Conservation (phyloP, 306 rosid genomes). For the Quercus parvula region DNA sequence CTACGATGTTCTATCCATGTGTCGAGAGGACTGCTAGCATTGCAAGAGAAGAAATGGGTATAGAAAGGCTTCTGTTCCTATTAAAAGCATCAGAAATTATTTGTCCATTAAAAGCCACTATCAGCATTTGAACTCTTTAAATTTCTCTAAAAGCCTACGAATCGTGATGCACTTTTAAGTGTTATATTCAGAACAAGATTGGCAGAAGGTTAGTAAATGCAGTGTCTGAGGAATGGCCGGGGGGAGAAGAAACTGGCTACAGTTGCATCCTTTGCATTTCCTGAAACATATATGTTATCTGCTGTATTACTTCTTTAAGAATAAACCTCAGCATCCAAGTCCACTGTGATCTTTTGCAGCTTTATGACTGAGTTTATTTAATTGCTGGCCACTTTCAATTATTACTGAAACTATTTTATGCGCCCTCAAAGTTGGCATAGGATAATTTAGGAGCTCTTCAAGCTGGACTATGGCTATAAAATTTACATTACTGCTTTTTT, state of each 20-base stretch:
- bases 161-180: background rate
- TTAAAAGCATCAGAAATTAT: background rate
- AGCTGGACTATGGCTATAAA: background rate
- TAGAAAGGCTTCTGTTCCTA: background rate
- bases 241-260: background rate
- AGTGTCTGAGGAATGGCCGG: background rate
- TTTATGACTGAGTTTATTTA: background rate
- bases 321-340: background rate
- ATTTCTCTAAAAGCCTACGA: background rate
- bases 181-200: background rate
- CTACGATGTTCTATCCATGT: background rate
- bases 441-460: background rate
- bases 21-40: background rate
- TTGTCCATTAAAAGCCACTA: background rate
- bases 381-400: background rate
- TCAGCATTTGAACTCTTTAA: background rate
- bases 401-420: background rate
- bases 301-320: background rate
- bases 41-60: no score
- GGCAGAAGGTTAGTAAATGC: background rate
- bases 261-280: background rate
- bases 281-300: background rate
- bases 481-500: background rate
- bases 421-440: background rate
- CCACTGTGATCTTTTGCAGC: background rate